A percentile compares a stretch with the other conserved stretches of the same genome.
These are phyloP conservation scores for Neonectria punicea DNA, from an alignment of 2,329 filamentous ascomycete species.

Conservation along the genomic window DNA sequence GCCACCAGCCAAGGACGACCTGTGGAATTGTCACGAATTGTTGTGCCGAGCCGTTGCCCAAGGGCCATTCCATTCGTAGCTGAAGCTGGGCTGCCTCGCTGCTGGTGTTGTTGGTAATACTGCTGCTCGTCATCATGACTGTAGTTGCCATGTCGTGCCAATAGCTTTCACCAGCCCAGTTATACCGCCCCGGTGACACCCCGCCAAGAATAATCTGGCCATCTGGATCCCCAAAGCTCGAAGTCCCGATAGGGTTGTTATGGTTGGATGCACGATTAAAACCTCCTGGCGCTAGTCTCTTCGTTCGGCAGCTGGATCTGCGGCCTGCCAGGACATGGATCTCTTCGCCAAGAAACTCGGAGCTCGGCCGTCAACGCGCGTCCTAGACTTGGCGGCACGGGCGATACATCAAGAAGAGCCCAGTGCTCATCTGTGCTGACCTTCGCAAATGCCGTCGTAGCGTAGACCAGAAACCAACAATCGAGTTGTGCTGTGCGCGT, in stretches of 20 bases:
- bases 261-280: slow-evolving; percentile 42
- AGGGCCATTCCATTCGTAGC: background rate
- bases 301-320: slow-evolving; percentile 43
- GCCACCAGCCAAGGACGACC: slow-evolving; percentile 17
- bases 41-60: background rate
- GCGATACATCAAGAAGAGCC: slow-evolving; percentile 42
- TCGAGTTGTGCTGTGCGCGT: slow-evolving; percentile 36
- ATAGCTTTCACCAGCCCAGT: slow-evolving; percentile 18
- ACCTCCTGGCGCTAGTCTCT: slow-evolving; percentile 41
- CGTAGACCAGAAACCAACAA: slow-evolving; percentile 34
- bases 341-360: slow-evolving; percentile 42
- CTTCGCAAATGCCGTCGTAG: slow-evolving; percentile 36
- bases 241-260: slow-evolving; percentile 43
- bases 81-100: background rate
- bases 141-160: background rate
- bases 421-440: slow-evolving; percentile 38
- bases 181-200: slow-evolving; percentile 14
- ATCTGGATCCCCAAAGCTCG: slow-evolving; percentile 23
- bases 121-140: slow-evolving; percentile 4
- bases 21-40: slow-evolving; percentile 17
- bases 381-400: slow-evolving; percentile 43
- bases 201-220: slow-evolving; percentile 23
- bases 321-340: slow-evolving; percentile 42
- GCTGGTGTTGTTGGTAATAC: background rate
- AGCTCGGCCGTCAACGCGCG: slow-evolving; percentile 45